These are phyloP conservation scores for Acer campestre DNA, from an alignment of 345 rosid genomes.

Conservation along the genomic window DNA sequence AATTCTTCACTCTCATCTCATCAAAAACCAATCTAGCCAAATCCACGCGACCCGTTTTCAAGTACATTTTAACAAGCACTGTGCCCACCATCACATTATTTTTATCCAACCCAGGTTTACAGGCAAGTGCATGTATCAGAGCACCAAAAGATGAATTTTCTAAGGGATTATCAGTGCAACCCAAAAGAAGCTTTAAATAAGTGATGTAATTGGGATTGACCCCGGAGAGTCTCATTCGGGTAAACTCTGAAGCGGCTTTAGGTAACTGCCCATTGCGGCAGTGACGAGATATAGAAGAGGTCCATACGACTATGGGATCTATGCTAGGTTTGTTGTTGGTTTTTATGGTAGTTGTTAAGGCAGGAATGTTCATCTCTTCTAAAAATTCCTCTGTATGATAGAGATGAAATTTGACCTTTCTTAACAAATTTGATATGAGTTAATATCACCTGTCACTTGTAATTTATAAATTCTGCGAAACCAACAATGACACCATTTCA, in stretches of 20 bases:
- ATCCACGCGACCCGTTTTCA: slow-evolving; percentile 42
- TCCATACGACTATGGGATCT: slow-evolving; percentile 59
- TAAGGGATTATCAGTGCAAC: slow-evolving; percentile 46
- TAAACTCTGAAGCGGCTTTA: slow-evolving; percentile 52
- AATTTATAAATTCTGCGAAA: not conserved
- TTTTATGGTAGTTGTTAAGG: slow-evolving; percentile 28
- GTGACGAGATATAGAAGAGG: slow-evolving; percentile 65
- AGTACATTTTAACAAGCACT: slow-evolving; percentile 60
- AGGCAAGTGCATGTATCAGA: slow-evolving; percentile 58
- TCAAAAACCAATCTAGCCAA: slow-evolving; percentile 63
- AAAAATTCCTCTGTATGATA: not conserved
- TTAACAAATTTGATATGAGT: not conserved
- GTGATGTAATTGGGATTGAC: slow-evolving; percentile 71
- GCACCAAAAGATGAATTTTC: slow-evolving; percentile 42
- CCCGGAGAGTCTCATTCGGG: slow-evolving; percentile 59
- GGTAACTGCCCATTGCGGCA: slow-evolving; percentile 52
- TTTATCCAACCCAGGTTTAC: slow-evolving; percentile 55
- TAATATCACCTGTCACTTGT: not conserved
- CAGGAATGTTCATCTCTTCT: slow-evolving; percentile 45
- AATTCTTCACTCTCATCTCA: slow-evolving; percentile 46
- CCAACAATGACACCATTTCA: not conserved
- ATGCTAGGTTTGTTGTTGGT: slow-evolving; percentile 16
- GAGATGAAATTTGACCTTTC: too few species aligned
- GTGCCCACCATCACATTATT: slow-evolving; percentile 71
- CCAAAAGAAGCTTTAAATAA: slow-evolving; percentile 53